Base-by-base conservation (phyloP, 2,329 filamentous ascomycete genomes). In the Botryotinia globosa region DNA sequence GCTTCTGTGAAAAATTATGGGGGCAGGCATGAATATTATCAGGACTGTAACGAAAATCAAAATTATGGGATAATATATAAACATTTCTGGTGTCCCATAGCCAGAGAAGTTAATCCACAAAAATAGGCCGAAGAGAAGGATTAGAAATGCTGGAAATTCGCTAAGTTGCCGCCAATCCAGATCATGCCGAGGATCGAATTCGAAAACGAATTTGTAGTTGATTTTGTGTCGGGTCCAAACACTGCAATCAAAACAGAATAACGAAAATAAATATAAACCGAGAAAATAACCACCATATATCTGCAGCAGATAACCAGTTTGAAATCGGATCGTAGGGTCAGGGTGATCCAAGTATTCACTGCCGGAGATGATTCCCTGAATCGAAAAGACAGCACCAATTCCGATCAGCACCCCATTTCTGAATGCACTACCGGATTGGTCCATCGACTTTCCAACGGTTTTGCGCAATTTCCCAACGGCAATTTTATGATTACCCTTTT, bases 121-220 rank as follows among this genome's bases (percentile, higher is more conserved):
- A 79, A 92, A 90, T 22, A 98, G 80, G 0, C 94, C 94, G 56
- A 95, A 85, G 7, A 94, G 81, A 66, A 97, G 88, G 7, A 94
- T 84, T 80, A 97, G 94, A 81, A 97, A 90, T 77, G 92, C 92
- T 3, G 96, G 94, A 75, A 98, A 91, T 85, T 96, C 92, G 10
- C 92, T 86, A 44, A 98, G 85, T 81, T 97, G 90, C 77, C 93
- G 90, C 94, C 95, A 99, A 81, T 98, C 93, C 42, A 98, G 84
- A 75, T 91, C 89, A 81, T 96, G 90, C 73, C 95, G 87, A 71
- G 91, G 90, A 84, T 98, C 94, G 80, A 97, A 96, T 83, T 99
- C 96, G 80, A 99, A 99, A 77, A 98, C 94, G 81, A 98, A 98
- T 71, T 91, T 89, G 81, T 98, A 98, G 81, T 99, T 99, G 82